Base-by-base conservation (phyloP, 192 early-diverging fungal species). In the Entrophospora sp. region DNA sequence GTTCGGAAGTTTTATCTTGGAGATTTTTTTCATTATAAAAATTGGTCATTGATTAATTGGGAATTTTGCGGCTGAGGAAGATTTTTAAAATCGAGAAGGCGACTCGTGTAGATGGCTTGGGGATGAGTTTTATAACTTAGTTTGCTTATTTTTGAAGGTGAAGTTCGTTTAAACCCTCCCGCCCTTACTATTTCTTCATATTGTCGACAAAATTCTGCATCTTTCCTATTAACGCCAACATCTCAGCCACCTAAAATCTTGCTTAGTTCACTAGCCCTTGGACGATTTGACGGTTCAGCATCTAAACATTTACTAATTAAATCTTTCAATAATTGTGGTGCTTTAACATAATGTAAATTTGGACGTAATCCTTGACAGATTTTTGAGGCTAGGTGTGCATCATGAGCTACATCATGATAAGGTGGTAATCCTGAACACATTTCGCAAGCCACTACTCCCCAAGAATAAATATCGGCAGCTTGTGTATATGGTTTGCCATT, bases 401-500 rank as follows among this genome's bases (percentile, higher is more conserved):
- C n/a, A n/a, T n/a, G n/a, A n/a, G n/a, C n/a, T n/a, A n/a, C n/a
- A n/a, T n/a, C n/a, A n/a, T n/a, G n/a, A n/a, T n/a, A n/a, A n/a
- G n/a, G n/a, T n/a, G n/a, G n/a, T n/a, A n/a, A n/a, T n/a, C n/a
- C n/a, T n/a, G n/a, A n/a, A n/a, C n/a, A n/a, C n/a, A n/a, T n/a
- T n/a, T n/a, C n/a, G n/a, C n/a, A n/a, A n/a, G n/a, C n/a, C n/a
- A n/a, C n/a, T n/a, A n/a, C n/a, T 20, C 70, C 74, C 13, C 69
- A 61, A 61, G 64, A 64, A 64, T 76, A 76, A 4, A 76, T 63
- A 30, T 76, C 74, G 4, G 71, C 69, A 61, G 70, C 72, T 10
- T 46, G 44, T 16, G 70, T 67, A 53, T 68, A 70, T 9, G 64
- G 65, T 8, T 57, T 5, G 18, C 71, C 71, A 18, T 61, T 62